Conservation (phyloP, 169 alveolate genomes). For the Plasmodium yoelii region DNA sequence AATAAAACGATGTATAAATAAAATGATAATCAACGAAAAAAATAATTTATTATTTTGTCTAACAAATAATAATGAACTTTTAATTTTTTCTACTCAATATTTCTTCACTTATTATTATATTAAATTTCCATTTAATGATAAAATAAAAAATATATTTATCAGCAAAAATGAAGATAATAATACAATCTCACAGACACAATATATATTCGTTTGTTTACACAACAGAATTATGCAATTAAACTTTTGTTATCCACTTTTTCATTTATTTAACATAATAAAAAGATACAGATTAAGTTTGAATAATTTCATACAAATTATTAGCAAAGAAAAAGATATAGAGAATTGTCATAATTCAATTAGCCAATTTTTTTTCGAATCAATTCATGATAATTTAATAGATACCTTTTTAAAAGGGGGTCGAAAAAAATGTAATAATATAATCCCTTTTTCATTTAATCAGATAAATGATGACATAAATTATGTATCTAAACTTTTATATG, state of each 20-base stretch:
- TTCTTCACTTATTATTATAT: slow-evolving; percentile 47
- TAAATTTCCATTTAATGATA: slow-evolving; percentile 39
- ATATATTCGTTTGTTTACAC: slow-evolving; percentile 25
- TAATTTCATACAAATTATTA: background rate
- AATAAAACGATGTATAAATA: slow-evolving; percentile 7
- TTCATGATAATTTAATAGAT: slow-evolving; percentile 46
- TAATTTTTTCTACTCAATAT: slow-evolving; percentile 32
- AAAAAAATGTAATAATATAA: slow-evolving; percentile 41
- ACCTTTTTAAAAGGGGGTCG: slow-evolving; percentile 13
- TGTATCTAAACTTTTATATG: background rate
- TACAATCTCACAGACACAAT: background rate
- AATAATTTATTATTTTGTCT: slow-evolving; percentile 48
- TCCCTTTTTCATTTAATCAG: slow-evolving; percentile 44
- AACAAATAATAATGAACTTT: slow-evolving; percentile 43
- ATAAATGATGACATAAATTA: slow-evolving; percentile 8
- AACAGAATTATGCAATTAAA: slow-evolving; percentile 25
- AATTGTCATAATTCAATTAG: background rate
- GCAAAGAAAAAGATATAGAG: background rate
- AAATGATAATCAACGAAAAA: slow-evolving; percentile 32
- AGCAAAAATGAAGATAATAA: background rate
- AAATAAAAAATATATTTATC: slow-evolving; percentile 28
- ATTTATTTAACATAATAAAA: slow-evolving; percentile 35
- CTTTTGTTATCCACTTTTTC: slow-evolving; percentile 21
- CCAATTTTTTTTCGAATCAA: slow-evolving; percentile 23
- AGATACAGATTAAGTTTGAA: slow-evolving; percentile 33